Evolutionary conservation across 805 yeast genomes (phyloP), one percentile per base, ranked within the genome.

Genomic region (Candida hungchunana): DNA sequence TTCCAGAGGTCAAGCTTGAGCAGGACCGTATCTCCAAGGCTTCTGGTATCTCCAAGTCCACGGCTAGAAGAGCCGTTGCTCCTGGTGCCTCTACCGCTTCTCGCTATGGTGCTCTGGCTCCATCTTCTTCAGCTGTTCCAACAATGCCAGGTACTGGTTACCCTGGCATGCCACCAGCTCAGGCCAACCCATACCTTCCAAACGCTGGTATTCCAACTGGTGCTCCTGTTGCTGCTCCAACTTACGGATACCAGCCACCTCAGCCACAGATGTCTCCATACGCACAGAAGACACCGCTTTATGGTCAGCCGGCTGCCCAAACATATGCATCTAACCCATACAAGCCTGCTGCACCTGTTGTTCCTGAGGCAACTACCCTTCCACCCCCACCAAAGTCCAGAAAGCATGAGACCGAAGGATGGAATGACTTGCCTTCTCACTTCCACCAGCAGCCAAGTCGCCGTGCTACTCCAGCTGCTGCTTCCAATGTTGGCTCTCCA

Each of bases 1-100:
- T 79, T 48, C 83, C 82, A 29, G 85, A 80, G 18, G 79, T 82
- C 32, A 75, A 71, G 37, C 56, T 73, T 28, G 96, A 86, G 53
- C 84, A 80, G 58, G 89, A 84, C 44, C 79, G 98, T 50, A 79
- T 90, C 14, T 45, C 69, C 31, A 77, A 75, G 48, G 95, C 95
- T 7, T 67, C 77, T 12, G 71, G 71, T 31, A 58, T 60, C 38
- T 26, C 52, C 12, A 36, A 49, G 21, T 39, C 45, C 17, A 33
- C 57, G 18, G 32, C 43, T 13, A 45, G 44, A 16, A 37, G 40
- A 16, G 39, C 53, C 15, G 37, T 26, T 5, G 30, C 44, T 16
- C 39, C 26, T 19, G 25, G 50, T 17, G 36, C 44, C n/a, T n/a
- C n/a, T 7, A 31, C 19, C 21, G 35, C 37, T 17, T 7, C 36